A percentile compares a stretch with the other conserved stretches of the same genome.
Evolutionary conservation across 768 basidiomycete genomes (phyloP).

Genomic region (Podaxis carcinomalis): DNA sequence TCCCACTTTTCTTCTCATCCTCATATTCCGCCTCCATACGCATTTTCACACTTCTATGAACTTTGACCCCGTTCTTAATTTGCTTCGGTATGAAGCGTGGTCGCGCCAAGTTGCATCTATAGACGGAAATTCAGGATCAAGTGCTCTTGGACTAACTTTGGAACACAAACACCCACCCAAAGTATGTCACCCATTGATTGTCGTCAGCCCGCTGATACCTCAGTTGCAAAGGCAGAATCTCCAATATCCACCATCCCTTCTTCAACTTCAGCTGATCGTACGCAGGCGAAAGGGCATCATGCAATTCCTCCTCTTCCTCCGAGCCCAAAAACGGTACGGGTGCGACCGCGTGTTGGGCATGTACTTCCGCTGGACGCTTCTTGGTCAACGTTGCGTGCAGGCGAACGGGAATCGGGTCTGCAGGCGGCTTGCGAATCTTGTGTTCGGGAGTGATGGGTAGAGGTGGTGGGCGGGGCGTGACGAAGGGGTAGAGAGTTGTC

Average conservation of each 20-base stretch:
- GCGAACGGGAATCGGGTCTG: constrained; percentile 21
- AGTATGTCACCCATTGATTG: constrained; percentile 31
- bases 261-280: constrained; percentile 55
- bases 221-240: constrained; percentile 43
- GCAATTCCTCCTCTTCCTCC: constrained; percentile 63
- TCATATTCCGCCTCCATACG: constrained; percentile 48
- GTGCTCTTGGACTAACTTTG: neutral
- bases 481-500: constrained; percentile 37
- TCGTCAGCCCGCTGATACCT: constrained; percentile 35
- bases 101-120: constrained; percentile 32
- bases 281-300: constrained; percentile 49
- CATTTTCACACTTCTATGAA: constrained; percentile 49
- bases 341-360: constrained; percentile 10
- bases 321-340: constrained; percentile 21
- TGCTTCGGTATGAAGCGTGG: constrained; percentile 39
- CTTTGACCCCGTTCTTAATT: constrained; percentile 34
- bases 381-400: constrained; percentile 18
- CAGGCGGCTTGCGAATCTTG: constrained; percentile 22
- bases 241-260: constrained; percentile 65
- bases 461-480: constrained; percentile 33
- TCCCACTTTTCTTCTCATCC: constrained; percentile 25
- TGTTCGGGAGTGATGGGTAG: constrained; percentile 18
- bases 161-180: constrained; percentile 24
- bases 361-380: constrained; percentile 16
- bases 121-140: neutral